A percentile compares a stretch with the other conserved stretches of the same genome.
Conservation (phyloP, 108 stramenopile species). For the Fragilariopsis cylindrus region DNA sequence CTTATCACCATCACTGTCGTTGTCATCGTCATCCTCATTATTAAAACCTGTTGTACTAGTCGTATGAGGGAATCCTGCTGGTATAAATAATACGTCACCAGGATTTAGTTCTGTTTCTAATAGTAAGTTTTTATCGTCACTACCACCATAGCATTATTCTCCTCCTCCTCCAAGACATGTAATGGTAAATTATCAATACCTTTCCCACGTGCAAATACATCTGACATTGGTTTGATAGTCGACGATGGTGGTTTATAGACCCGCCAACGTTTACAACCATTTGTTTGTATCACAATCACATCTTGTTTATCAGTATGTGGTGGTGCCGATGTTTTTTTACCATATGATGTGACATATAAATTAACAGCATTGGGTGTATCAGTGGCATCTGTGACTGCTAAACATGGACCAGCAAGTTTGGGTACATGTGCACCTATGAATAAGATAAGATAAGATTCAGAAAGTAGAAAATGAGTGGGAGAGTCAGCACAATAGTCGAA, state of each 20-base stretch:
- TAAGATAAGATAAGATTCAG: too few relatives aligned
- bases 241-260: constrained; percentile 71
- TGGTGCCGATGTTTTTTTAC: constrained; percentile 81
- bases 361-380: constrained; percentile 81
- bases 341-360: constrained; percentile 83
- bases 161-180: constrained; percentile 51
- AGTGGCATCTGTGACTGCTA: constrained; percentile 81
- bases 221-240: constrained; percentile 65
- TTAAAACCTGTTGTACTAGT: constrained; percentile 71
- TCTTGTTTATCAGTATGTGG: constrained; percentile 96
- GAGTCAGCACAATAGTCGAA: too few relatives aligned
- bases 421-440: constrained; percentile 73
- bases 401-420: constrained; percentile 71
- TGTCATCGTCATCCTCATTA: constrained; percentile 15
- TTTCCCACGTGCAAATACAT: constrained; percentile 91
- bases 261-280: constrained; percentile 84
- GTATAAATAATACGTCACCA: constrained; percentile 88
- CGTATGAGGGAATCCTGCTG: constrained; percentile 93
- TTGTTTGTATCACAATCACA: constrained; percentile 89
- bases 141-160: constrained; percentile 17
- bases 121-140: constrained; percentile 39
- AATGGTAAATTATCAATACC: constrained; percentile 75
- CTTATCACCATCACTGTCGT: constrained; percentile 32
- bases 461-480: too few relatives aligned
- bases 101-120: constrained; percentile 63